Base-by-base conservation (phyloP, 1,284 basidiomycete genomes). In the Clitocybe nebularis region DNA sequence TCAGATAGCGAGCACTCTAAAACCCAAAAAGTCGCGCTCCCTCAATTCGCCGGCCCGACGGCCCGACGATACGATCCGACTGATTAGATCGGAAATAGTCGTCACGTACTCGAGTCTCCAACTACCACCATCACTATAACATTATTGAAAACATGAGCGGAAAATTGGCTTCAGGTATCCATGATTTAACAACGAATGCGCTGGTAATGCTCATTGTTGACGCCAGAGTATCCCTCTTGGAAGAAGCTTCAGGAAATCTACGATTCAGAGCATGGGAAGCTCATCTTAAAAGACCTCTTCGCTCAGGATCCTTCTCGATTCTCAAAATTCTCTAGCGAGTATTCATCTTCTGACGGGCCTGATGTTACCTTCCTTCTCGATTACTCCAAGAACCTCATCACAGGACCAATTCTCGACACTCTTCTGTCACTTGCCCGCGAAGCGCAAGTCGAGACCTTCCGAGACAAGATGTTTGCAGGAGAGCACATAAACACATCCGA, bases 401-500 rank as follows among this genome's bases (percentile, higher is more conserved):
- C 89, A 48, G 75, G 92, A 56, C 82, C 90, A 49, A 82, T 98
- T 63, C 77, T 93, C 48, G 67, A 75, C 13, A 72, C 79, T 11
- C 81, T 97, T 42, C 75, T 98, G 55, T 68, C 75, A 21, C 84
- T 98, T 47, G 90, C 84, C 17, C 77, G 82, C 48, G 93, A 98
- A 68, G 93, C 93, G 21, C 67, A 82, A 44, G 82, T 99, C 48
- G 91, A 96, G 76, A 62, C 76, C 39, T 83, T 80, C 65, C 81
- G 93, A 41, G 89, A 98, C 63, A 84, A 84, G 64, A 96, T 98
- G 93, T 98, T 94, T 62, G 67, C 82, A 1, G 95, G 96, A 43
- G 81, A 92, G 65, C 95, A 97, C 69, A 97, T 99, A 78, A 98
- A 99, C 75, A 94, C 93, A 13, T 95, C 93, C 17, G 95, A 99